Evolutionary conservation across 2,329 filamentous ascomycete genomes (phyloP).

Genomic region (Xenoacremonium recifei): DNA sequence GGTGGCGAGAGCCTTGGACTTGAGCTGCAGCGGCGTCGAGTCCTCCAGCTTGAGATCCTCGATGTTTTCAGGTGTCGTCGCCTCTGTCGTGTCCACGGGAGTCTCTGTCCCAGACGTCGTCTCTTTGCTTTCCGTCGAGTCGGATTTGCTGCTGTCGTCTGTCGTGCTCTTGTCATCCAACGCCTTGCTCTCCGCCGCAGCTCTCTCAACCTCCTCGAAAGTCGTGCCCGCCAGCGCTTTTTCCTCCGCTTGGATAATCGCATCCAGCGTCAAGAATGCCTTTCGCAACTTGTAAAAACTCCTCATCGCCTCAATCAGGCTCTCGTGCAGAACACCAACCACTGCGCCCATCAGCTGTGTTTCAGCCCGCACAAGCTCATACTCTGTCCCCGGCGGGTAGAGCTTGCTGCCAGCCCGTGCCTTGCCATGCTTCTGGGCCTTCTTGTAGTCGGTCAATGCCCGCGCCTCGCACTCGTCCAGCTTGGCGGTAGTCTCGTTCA

Average conservation of each 20-base stretch:
- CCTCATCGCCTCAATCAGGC: constrained; percentile 83
- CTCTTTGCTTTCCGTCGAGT: constrained; percentile 42
- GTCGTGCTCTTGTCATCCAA: constrained; percentile 7
- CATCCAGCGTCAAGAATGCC: constrained; percentile 79
- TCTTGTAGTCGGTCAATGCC: constrained; percentile 74
- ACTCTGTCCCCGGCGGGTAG: constrained; percentile 85
- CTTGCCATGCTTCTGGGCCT: constrained; percentile 63
- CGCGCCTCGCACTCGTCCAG: constrained; percentile 74
- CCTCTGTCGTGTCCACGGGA: constrained; percentile 29
- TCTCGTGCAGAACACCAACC: constrained; percentile 87
- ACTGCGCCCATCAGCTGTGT: constrained; percentile 88
- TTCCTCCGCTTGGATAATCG: constrained; percentile 72
- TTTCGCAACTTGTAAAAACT: constrained; percentile 92
- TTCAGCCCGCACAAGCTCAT: constrained; percentile 78
- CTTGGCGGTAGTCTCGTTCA: constrained; percentile 74
- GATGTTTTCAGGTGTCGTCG: constrained; percentile 15
- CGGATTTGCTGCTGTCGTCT: constrained; percentile 8
- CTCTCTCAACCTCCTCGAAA: constrained; percentile 2
- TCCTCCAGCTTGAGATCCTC: constrained; percentile 19
- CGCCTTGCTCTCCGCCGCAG: constrained; percentile 18
- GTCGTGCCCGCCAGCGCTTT: constrained; percentile 34
- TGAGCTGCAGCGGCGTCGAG: constrained; percentile 20
- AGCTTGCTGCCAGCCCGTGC: constrained; percentile 42
- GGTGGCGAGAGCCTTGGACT: constrained; percentile 41
- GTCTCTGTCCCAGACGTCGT: constrained; percentile 42